Evolutionary conservation across 805 yeast genomes (phyloP).

Genomic region (Wickerhamomyces chambardii): DNA sequence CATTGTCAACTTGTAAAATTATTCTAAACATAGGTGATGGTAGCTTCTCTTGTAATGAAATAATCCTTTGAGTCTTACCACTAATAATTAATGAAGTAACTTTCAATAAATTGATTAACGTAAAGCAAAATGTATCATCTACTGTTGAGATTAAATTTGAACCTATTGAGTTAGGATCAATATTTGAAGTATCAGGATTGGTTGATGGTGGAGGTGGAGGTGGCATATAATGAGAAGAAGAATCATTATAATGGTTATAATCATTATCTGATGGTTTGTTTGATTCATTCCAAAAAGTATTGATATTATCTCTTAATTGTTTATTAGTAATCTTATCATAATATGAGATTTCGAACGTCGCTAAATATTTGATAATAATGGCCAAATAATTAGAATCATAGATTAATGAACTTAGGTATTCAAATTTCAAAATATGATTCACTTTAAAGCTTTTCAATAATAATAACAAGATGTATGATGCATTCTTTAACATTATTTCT

Average conservation of each 20-base stretch:
- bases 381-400: slow-evolving; percentile 60
- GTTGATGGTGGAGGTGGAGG: not conserved
- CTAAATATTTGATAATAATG: slow-evolving; percentile 10
- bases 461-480: slow-evolving; percentile 41
- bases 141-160: not conserved
- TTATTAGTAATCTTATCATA: slow-evolving; percentile 21
- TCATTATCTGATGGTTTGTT: not conserved
- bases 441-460: slow-evolving; percentile 72
- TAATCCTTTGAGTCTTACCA: slow-evolving; percentile 66
- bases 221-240: too few species aligned
- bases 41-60: slow-evolving; percentile 50
- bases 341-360: slow-evolving; percentile 12
- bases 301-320: slow-evolving; percentile 8
- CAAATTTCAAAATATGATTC: slow-evolving; percentile 72
- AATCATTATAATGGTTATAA: too few species aligned
- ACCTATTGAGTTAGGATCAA: too few species aligned
- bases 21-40: slow-evolving; percentile 57
- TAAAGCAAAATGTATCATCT: slow-evolving; percentile 36
- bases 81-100: slow-evolving; percentile 50
- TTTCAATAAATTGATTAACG: slow-evolving; percentile 41
- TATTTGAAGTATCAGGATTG: too few species aligned
- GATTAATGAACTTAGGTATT: slow-evolving; percentile 59
- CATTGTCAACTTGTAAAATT: slow-evolving; percentile 51
- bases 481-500: slow-evolving; percentile 52
- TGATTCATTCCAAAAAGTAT: slow-evolving; percentile 6